phyloP scores from a whole-genome alignment of 352 stramenopile species.

The Phytophthora citricola region DNA sequence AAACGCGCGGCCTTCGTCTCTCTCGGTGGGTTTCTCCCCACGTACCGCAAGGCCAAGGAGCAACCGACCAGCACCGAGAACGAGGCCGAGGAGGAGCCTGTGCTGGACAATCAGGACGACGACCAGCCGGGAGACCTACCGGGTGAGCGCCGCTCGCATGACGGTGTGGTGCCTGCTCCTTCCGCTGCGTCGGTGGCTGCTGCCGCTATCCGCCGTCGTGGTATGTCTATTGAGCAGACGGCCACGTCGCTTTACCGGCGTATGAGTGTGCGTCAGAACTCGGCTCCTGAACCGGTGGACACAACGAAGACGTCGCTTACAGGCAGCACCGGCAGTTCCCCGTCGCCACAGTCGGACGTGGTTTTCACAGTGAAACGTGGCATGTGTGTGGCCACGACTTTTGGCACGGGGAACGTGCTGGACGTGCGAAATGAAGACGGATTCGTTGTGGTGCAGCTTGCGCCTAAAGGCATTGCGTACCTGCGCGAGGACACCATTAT shows the following conservation, averaged over 20 bases:
- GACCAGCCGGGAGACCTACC: constrained; percentile 57
- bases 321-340: constrained; percentile 19
- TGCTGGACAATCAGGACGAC: constrained; percentile 42
- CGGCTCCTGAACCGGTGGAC: constrained; percentile 30
- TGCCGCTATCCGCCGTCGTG: constrained; percentile 43
- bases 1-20: constrained; percentile 48
- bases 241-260: constrained; percentile 56
- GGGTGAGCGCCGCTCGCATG: constrained; percentile 59
- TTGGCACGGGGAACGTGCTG: constrained; percentile 77
- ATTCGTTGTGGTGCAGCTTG: constrained; percentile 81
- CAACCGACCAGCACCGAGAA: constrained; percentile 18
- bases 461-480: constrained; percentile 77
- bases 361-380: constrained; percentile 57
- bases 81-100: constrained; percentile 36
- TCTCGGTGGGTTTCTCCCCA: constrained; percentile 64
- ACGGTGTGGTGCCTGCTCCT: constrained; percentile 36
- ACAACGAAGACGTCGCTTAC: constrained; percentile 39
- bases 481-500: constrained; percentile 72
- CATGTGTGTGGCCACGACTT: constrained; percentile 77
- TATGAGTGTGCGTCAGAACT: constrained; percentile 63
- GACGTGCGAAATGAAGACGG: constrained; percentile 74
- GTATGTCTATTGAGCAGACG: constrained; percentile 65
- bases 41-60: constrained; percentile 48
- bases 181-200: constrained; percentile 40
- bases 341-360: constrained; percentile 44